phyloP scores from a whole-genome alignment of 805 yeast genomes.

The Schwanniomyces polymorphus region DNA sequence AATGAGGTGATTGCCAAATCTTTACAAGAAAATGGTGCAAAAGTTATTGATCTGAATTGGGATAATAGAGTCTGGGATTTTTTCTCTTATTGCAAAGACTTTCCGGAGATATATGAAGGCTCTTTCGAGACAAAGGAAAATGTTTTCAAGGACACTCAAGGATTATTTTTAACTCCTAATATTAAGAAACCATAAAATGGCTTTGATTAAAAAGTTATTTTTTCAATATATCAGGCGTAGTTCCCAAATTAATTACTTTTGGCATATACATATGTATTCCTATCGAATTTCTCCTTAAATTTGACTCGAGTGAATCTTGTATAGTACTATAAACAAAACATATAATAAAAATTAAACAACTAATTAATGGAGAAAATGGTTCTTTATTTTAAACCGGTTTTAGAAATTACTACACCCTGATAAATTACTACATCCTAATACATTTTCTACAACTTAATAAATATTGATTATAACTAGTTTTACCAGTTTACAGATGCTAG shows the following conservation, averaged over 20 bases:
- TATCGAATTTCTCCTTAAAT: no score
- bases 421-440: no score
- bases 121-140: constrained; percentile 6
- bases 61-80: constrained; percentile 42
- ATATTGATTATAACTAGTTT: no score
- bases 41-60: constrained; percentile 42
- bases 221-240: background rate
- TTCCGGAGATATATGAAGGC: constrained; percentile 42
- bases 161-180: background rate
- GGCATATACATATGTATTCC: no score
- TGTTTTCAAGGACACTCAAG: constrained; percentile 1
- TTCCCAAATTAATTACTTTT: background rate
- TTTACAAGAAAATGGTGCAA: constrained; percentile 19
- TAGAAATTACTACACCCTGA: no score
- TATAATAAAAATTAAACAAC: no score
- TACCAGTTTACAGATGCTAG: no score
- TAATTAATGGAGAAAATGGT: no score
- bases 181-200: background rate
- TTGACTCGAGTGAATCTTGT: no score
- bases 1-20: constrained; percentile 23
- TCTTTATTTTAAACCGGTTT: no score
- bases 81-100: constrained; percentile 27
- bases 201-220: background rate
- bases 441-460: no score
- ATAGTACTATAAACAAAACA: no score